Conservation (phyloP, 129 eudicot genomes). For the Rutidosis leptorrhynchoides region DNA sequence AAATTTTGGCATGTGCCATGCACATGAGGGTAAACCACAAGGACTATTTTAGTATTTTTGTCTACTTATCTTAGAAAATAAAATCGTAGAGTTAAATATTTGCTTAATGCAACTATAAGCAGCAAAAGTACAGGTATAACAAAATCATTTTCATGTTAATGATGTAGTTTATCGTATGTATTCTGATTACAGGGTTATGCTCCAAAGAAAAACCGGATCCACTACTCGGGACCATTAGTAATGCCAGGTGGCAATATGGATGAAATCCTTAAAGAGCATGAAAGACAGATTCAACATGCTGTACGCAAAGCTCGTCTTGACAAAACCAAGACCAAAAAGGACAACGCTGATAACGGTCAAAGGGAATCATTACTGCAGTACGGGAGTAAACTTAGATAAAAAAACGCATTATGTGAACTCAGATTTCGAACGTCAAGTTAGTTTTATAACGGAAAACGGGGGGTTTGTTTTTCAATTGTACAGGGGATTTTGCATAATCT, state of each 20-base stretch:
- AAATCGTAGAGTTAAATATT: background rate
- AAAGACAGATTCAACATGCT: conserved; percentile 77
- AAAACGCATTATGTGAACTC: conserved; percentile 1
- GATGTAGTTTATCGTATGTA: conserved; percentile 17
- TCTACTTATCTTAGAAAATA: background rate
- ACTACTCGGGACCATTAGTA: conserved; percentile 85
- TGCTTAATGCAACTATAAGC: background rate
- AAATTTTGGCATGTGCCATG: no score
- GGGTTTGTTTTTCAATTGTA: conserved; percentile 29
- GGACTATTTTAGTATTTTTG: no score
- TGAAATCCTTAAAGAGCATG: conserved; percentile 86
- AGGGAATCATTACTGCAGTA: conserved; percentile 56
- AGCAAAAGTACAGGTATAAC: background rate
- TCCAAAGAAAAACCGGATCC: conserved; percentile 65
- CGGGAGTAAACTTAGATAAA: conserved; percentile 34
- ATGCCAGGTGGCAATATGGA: conserved; percentile 71
- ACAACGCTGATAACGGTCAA: conserved; percentile 48
- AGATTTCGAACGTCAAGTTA: conserved; percentile 18
- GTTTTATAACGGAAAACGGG: conserved; percentile 8
- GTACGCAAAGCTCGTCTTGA: conserved; percentile 74
- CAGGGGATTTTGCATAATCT: conserved; percentile 28
- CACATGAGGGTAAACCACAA: no score
- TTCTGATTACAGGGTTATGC: conserved; percentile 42
- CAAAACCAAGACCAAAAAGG: conserved; percentile 49
- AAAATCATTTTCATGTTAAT: background rate